A percentile compares a stretch with the other conserved stretches of the same genome.
phyloP scores from a whole-genome alignment of 176 grass and related monocot species.

The Oryza australiensis region DNA sequence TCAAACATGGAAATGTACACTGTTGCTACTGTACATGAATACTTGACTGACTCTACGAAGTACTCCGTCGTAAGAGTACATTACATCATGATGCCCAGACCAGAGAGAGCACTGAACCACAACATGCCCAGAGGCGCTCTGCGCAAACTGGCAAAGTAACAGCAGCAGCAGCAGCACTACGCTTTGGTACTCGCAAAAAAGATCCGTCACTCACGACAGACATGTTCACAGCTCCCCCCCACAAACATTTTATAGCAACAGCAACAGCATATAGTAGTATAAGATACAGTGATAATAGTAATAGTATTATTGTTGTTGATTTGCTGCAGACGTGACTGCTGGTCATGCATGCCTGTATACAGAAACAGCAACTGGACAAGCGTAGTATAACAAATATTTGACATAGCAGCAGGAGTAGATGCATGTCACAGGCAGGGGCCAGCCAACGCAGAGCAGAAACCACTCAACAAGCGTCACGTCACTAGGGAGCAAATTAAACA shows the following conservation, averaged over 20 bases:
- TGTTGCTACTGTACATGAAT: too few species aligned
- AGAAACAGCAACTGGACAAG: not conserved
- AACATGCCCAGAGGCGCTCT: not conserved
- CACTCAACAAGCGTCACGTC: not conserved
- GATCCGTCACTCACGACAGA: not conserved
- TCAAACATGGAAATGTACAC: constrained; percentile 28
- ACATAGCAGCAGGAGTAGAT: not conserved
- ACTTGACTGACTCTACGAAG: too few species aligned
- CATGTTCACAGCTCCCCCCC: not conserved
- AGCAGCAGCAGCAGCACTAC: not conserved
- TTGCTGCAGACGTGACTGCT: too few species aligned
- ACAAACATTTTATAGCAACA: not conserved
- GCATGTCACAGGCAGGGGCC: not conserved
- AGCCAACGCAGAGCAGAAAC: not conserved
- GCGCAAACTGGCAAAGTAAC: not conserved
- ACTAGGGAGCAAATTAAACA: not conserved
- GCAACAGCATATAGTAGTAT: not conserved
- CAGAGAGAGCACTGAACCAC: not conserved
- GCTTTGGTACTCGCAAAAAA: constrained; percentile 6
- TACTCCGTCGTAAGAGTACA: too few species aligned
- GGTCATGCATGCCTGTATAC: not conserved
- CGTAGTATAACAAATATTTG: not conserved
- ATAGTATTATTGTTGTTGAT: not conserved
- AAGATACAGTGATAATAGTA: not conserved
- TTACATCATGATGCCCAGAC: not conserved